Base-by-base conservation (phyloP, 2,329 filamentous ascomycete genomes). In the Xylariaceae sp. region DNA sequence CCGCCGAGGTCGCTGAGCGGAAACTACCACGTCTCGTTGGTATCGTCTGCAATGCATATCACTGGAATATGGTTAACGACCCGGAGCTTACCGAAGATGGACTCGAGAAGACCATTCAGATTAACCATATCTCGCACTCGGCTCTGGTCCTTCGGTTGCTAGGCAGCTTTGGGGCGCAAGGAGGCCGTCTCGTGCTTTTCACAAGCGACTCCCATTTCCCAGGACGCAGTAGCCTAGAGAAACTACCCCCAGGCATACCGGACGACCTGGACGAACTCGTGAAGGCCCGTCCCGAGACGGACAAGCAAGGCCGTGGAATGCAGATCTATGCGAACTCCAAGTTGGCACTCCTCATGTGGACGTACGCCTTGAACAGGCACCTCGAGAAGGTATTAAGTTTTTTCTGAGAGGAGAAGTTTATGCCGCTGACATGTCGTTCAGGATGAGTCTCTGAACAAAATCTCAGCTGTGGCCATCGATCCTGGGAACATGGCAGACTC, bases 121-220 rank as follows among this genome's bases (percentile, higher is more conserved):
- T 79, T 4, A 71, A 68, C 37, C 72, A 78, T 56, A 57, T 78
- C 36, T 68, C 75, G 1, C 76, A 78, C 48, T 69, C 69, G 9
- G 66, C 74, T 1, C 49, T 79, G 11, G 65, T 77, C 5, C 63
- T 78, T 39, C 70, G 71, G 21, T 64, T 78, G 1, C 74, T 82
- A 71, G 76, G 85, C 37, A 87, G 86, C 65, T 89, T 87, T 75
- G 85, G 89, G 62, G 82, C 87, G 0, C 86, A 88, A 8, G 65
- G 62, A 7, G 67, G 67, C 8, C 67, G 68, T 8, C 31, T 71
- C 12, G 56, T 70, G 19, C 60, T 68, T 7, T 65, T 70, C 43
- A 63, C 67, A 2, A 67, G 74, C 24, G 69, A 75, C 11, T 63
- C 68, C 4, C 76, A 79, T 61, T 74, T 67, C 56, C 71, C 74